Evolutionary conservation across 257 asterid species (phyloP).

Genomic region (Nicotiana undulata): DNA sequence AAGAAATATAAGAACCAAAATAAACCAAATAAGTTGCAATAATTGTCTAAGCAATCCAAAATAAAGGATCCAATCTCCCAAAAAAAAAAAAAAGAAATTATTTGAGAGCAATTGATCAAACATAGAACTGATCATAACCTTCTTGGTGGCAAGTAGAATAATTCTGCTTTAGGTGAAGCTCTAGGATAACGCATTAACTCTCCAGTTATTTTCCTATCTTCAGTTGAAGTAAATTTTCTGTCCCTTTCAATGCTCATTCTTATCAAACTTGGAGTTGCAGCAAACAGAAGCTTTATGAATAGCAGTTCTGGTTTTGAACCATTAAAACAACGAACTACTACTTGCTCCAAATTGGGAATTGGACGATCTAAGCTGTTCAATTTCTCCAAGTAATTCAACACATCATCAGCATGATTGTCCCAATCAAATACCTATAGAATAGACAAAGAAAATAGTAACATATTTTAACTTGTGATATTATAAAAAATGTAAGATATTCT

Average conservation of each 20-base stretch:
- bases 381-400: background rate
- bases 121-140: background rate
- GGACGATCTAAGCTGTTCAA: background rate
- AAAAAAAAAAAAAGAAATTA: too few species aligned
- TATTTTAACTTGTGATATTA: background rate
- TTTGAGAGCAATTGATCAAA: too few species aligned
- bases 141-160: background rate
- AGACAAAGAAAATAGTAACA: background rate
- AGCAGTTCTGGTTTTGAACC: background rate
- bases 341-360: background rate
- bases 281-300: background rate
- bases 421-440: too few species aligned
- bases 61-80: too few species aligned
- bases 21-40: too few species aligned
- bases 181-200: background rate
- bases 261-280: background rate
- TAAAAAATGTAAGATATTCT: too few species aligned
- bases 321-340: background rate
- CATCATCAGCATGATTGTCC: background rate
- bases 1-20: too few species aligned
- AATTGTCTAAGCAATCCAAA: too few species aligned
- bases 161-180: background rate
- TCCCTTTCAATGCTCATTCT: background rate
- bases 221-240: background rate
- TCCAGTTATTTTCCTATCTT: background rate